phyloP scores from a whole-genome alignment of 129 eudicot genomes.

The carrot (Daucus carota) region DH1_v3.0 NC_030389.2:44792001-44792500 shows the following conservation, averaged over 20 bases:
- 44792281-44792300: not conserved
- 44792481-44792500: slow-evolving; percentile 90
- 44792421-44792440: not conserved
- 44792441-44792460: too few relatives aligned
- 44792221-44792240: not conserved
- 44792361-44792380: slow-evolving; percentile 93
- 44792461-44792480: slow-evolving; percentile 32
- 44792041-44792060: not conserved
- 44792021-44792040: not conserved
- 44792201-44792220: not conserved
- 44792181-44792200: not conserved
- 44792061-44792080: not conserved
- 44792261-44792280: not conserved
- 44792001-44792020: not conserved
- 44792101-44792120: not conserved
- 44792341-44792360: slow-evolving; percentile 56
- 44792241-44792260: not conserved
- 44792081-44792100: not conserved
- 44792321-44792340: slow-evolving; percentile 92
- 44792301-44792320: slow-evolving; percentile 6
- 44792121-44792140: not conserved
- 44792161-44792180: not conserved
- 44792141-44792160: not conserved
- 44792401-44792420: not conserved
- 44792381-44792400: slow-evolving; percentile 50